Percentiles rank a stretch among this genome's conserved stretches.
phyloP scores from a whole-genome alignment of 768 basidiomycete species.

The Exidia glandulosa region DNA sequence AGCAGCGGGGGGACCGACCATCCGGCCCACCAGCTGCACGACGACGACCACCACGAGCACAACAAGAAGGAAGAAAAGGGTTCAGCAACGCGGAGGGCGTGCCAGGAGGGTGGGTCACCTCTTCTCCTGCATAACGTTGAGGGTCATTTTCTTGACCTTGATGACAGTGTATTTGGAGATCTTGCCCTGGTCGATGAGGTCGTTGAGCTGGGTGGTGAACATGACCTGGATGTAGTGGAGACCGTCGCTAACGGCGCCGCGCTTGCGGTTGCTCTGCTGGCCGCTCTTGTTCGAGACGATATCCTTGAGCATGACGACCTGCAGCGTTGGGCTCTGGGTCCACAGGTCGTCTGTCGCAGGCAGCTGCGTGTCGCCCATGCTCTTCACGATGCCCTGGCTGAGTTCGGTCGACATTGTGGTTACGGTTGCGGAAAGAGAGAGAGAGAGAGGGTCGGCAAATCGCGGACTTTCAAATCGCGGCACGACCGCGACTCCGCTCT shows the following conservation, averaged over 20 bases:
- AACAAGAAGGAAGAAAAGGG: not conserved
- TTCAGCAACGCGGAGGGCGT: too few relatives aligned
- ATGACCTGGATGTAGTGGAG: constrained; percentile 80
- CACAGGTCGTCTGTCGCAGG: constrained; percentile 23
- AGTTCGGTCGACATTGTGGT: not conserved
- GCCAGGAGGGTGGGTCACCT: constrained; percentile 37
- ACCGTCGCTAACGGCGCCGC: constrained; percentile 88
- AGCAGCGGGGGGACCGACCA: too few relatives aligned
- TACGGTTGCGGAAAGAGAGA: too few relatives aligned
- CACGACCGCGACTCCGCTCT: too few relatives aligned
- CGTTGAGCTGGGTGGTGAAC: constrained; percentile 87
- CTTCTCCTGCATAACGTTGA: constrained; percentile 75
- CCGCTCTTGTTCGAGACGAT: constrained; percentile 34
- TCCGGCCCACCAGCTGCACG: too few relatives aligned
- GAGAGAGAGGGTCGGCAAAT: too few relatives aligned
- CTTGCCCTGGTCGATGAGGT: constrained; percentile 49
- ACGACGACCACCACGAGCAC: too few relatives aligned
- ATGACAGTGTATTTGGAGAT: constrained; percentile 61
- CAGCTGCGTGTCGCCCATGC: not conserved
- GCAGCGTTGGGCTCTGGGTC: constrained; percentile 41
- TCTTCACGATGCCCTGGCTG: not conserved
- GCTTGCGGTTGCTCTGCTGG: constrained; percentile 42
- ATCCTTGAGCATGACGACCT: constrained; percentile 76
- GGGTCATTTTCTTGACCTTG: constrained; percentile 62
- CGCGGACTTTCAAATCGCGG: too few relatives aligned